phyloP scores from a whole-genome alignment of 176 grass and related monocot species.

The Aegilops sharonensis region DNA sequence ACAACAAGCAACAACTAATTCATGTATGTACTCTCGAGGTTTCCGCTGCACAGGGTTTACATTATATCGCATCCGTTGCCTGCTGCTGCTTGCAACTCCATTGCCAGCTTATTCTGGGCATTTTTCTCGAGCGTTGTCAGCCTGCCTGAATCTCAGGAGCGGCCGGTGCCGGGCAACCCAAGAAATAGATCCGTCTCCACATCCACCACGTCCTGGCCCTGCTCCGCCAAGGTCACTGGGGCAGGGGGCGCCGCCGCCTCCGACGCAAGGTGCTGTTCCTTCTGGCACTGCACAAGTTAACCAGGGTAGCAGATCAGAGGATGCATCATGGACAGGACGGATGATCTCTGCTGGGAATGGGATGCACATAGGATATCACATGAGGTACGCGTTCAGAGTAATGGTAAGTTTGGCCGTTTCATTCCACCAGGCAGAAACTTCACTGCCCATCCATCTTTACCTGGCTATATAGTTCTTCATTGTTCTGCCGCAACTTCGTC shows the following conservation, averaged over 20 bases:
- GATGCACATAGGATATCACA: slow-evolving; percentile 42
- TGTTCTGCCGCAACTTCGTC: slow-evolving; percentile 38
- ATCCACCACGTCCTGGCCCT: slow-evolving; percentile 23
- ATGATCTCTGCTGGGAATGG: background rate
- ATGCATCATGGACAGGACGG: background rate
- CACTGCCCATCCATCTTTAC: background rate
- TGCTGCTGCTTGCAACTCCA: background rate
- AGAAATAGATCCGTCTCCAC: slow-evolving; percentile 75
- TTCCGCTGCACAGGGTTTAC: slow-evolving; percentile 7
- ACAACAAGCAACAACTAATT: background rate
- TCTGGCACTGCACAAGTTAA: slow-evolving; percentile 34
- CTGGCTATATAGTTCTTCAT: slow-evolving; percentile 47
- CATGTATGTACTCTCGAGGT: background rate
- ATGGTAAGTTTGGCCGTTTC: background rate
- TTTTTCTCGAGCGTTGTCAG: background rate
- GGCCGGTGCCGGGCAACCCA: slow-evolving; percentile 46
- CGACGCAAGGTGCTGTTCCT: background rate
- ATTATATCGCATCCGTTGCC: background rate
- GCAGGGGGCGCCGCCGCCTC: background rate
- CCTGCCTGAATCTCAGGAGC: background rate
- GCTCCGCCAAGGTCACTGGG: background rate
- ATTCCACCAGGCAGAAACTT: background rate
- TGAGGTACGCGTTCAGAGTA: background rate
- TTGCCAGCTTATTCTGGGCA: background rate
- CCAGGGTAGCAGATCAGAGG: background rate